Evolutionary conservation across 2,329 filamentous ascomycete genomes (phyloP), one percentile per base, ranked within the genome.

Genomic region (Epichloe baconii): DNA sequence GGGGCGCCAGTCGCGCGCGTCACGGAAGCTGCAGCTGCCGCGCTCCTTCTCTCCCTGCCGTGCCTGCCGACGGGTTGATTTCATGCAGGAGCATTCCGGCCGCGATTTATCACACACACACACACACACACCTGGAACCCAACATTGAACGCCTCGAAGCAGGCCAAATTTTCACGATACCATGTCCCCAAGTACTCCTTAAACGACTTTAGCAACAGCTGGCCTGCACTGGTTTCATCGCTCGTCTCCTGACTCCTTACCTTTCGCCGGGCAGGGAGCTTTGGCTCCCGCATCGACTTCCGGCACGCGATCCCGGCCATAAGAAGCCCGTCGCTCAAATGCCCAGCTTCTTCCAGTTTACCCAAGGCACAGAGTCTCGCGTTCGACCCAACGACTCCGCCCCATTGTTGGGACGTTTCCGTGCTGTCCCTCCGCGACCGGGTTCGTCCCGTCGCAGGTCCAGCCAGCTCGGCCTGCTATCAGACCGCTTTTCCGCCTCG

Each of bases 341-440:
- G 79, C 78, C 80, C 62, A 72, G 75, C 61, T 81, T 83, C 71
- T 84, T 85, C 68, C 73, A 76, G 63, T 85, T 85, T 67, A 80
- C 80, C 55, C 80, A 80, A 61, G 81, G 80, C 64, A 74, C 70
- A 60, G 81, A 84, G 67, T 75, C 78, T 55, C 74, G 71, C 59
- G 68, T 71, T 54, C 71, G 72, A 48, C 72, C 72, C 52, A 70
- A 69, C 58, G 76, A 82, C 59, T 69, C 77, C 42, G 78, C 80
- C 17, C 79, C 81, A 23, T 67, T 83, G 8, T 75, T 84, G 2
- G 81, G 81, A 55, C 78, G 81, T 40, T 85, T 81, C 66, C 78
- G 80, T 54, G 81, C 80, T 53, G 78, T 84, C 17, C 78, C 78
- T 7, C 68, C 71, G 26, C 67, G 67, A 23, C 64, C 61, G 47